Base-by-base conservation (phyloP, 1,139 yeast genomes). In the Kurtzmaniella quercitrusa region DNA sequence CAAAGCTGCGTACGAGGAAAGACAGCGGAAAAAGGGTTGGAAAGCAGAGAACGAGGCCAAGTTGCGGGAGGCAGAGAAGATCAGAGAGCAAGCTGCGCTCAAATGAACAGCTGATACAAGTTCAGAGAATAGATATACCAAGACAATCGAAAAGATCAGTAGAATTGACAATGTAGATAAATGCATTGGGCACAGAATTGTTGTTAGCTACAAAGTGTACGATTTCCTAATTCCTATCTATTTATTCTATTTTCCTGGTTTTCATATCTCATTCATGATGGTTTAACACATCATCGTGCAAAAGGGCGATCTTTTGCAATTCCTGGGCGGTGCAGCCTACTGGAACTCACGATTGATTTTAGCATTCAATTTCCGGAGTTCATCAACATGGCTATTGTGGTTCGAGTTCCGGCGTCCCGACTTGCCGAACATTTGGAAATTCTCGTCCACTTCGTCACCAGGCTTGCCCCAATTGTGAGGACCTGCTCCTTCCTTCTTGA, bases 401-500 rank as follows among this genome's bases (percentile, higher is more conserved):
- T 73, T 72, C 34, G 75, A 69, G 54, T 73, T 73, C 46, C 77
- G 58, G 53, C 77, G 66, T 12, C 54, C 51, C 3, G 65, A 58
- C 25, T 56, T 52, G 14, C 63, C 60, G 50, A 62, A 63, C 42
- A 54, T 52, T 42, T 44, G 53, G 29, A 53, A 55, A 3, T 48
- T 51, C 3, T 50, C 54, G 41, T 60, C 85, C 46, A 82, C 57
- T 53, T 84, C 90, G 52, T 82, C 89, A 31, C 88, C 89, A 4
- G 81, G 75, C 48, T 69, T 65, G 29, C 91, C 91, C 90, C 90
- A 83, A 55, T 83, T 83, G 49, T 79, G 80, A 56, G 81, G 81
- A 44, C 97, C 97, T 40, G 86, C 88, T 45, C 97, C 97, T 48
- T 76, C 75, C 66, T 88, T 89, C 78, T 89, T 89, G 46, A 85